phyloP scores from a whole-genome alignment of 2,329 filamentous ascomycete species.

The Colletotrichum tanaceti region DNA sequence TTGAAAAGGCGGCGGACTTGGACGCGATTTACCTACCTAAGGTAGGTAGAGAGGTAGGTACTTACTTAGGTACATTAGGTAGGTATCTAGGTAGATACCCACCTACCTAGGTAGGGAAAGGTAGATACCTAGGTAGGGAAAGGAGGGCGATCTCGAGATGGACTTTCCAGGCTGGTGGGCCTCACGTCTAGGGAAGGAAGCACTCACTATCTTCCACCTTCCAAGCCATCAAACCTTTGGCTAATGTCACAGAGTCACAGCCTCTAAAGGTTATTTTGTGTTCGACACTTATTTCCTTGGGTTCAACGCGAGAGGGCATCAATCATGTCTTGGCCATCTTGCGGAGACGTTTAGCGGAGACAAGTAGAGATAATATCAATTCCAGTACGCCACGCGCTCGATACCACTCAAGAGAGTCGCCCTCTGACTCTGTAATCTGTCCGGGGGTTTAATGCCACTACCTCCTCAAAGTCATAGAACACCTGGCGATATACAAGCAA shows the following conservation, averaged over 20 bases:
- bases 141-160: no score
- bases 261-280: background rate
- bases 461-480: background rate
- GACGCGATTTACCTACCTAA: no score
- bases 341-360: background rate
- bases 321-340: background rate
- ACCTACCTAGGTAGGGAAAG: background rate
- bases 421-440: background rate
- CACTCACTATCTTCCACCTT: background rate
- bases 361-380: slow-evolving; percentile 13
- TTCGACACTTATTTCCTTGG: background rate
- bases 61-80: no score
- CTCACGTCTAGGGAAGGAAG: no score
- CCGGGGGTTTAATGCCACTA: background rate
- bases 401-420: background rate
- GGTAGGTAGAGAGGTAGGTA: no score
- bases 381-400: slow-evolving; percentile 5
- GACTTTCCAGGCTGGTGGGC: no score
- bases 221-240: no score
- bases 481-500: background rate
- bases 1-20: background rate
- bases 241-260: background rate
- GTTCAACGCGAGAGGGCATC: background rate
- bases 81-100: background rate
- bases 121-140: background rate